These are phyloP conservation scores for Solanum corneliomulleri DNA, from an alignment of 257 asterid species.

Conservation along the genomic window DNA sequence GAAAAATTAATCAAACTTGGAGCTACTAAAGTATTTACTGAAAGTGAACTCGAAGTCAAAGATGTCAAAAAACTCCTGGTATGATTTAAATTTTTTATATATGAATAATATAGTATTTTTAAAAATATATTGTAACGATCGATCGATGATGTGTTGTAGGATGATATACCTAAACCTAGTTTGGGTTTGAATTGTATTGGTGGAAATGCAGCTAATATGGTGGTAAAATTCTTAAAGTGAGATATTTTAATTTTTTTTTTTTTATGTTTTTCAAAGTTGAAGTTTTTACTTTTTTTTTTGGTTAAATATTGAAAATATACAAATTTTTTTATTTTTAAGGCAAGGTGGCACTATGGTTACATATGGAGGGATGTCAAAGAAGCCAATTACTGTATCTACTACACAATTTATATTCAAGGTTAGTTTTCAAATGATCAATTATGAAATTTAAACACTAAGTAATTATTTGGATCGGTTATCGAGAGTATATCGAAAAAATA, in stretches of 20 bases:
- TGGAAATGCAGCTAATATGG: slow-evolving; percentile 20
- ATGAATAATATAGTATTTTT: rapidly evolving
- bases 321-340: slow-evolving; percentile 5
- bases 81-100: background rate
- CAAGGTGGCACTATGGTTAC: slow-evolving; percentile 1
- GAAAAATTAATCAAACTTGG: too few relatives aligned
- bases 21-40: background rate
- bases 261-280: background rate
- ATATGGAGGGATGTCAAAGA: background rate
- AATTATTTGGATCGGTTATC: background rate
- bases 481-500: too few relatives aligned
- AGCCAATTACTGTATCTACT: slow-evolving; percentile 58
- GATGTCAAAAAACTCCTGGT: slow-evolving; percentile 66
- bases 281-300: background rate
- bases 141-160: slow-evolving; percentile 17
- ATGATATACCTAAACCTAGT: slow-evolving; percentile 55
- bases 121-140: background rate
- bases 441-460: background rate
- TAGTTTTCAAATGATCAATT: background rate
- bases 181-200: slow-evolving; percentile 90
- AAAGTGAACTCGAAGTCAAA: background rate
- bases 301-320: background rate
- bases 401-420: slow-evolving; percentile 82
- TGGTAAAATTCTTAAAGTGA: slow-evolving; percentile 49
- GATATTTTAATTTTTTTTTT: slow-evolving; percentile 4